Conservation (phyloP, 2,329 filamentous ascomycete genomes). For the Aspergillus sergii region DNA sequence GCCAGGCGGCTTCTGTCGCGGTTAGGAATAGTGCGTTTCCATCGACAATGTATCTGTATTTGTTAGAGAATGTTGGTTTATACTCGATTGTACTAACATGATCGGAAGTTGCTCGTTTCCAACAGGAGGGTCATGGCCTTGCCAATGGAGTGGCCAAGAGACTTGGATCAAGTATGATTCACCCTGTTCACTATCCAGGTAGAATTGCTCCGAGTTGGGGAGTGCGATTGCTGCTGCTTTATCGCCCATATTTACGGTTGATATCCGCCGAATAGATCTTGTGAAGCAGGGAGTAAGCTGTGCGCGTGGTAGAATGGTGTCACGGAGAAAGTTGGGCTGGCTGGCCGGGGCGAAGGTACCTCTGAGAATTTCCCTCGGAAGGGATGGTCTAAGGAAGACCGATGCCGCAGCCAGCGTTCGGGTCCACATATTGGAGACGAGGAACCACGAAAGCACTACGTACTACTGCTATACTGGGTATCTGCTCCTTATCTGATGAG, state of each 20-base stretch:
- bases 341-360: not conserved
- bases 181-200: conserved; percentile 16
- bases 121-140: conserved; percentile 2
- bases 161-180: conserved; percentile 23
- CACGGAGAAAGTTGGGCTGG: not conserved
- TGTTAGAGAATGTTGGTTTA: not conserved
- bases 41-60: conserved; percentile 25
- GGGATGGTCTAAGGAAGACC: not conserved
- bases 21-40: conserved; percentile 28
- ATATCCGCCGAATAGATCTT: not conserved
- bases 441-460: not conserved
- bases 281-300: not conserved
- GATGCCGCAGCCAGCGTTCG: not conserved
- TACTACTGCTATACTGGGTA: not conserved
- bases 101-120: not conserved
- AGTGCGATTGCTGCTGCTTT: not conserved
- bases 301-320: not conserved
- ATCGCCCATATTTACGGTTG: not conserved
- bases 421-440: not conserved
- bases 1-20: conserved; percentile 26
- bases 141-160: conserved; percentile 26
- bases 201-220: conserved; percentile 22
- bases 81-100: not conserved
- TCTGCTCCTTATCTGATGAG: not conserved
- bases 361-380: not conserved